Conservation (phyloP, 75 land plant genomes). For the Cupressus sempervirens region DNA sequence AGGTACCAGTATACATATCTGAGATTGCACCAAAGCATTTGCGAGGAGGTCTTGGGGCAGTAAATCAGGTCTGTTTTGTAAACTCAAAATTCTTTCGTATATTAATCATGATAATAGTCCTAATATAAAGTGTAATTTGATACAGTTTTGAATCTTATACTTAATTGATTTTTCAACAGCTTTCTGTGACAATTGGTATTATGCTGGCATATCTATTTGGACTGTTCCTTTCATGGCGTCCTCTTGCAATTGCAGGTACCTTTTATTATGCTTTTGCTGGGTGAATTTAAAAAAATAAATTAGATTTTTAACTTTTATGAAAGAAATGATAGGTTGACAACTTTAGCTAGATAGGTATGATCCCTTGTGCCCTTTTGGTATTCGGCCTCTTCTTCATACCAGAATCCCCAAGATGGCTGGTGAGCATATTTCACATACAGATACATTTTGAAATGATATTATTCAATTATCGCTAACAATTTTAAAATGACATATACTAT, state of each 20-base stretch:
- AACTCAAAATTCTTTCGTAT: not conserved
- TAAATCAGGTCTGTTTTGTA: conserved; percentile 37
- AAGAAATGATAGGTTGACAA: not conserved
- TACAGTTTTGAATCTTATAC: not conserved
- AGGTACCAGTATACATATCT: conserved; percentile 80
- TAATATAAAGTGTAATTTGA: not conserved
- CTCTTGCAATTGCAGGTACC: conserved; percentile 8
- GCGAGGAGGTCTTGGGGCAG: conserved; percentile 49
- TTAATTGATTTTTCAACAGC: not conserved
- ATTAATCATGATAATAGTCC: not conserved
- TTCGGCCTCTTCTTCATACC: conserved; percentile 84
- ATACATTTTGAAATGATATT: too few species aligned
- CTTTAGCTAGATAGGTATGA: conserved; percentile 43
- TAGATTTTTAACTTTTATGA: not conserved
- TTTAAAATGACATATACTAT: not conserved
- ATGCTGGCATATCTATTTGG: conserved; percentile 15
- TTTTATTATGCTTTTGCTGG: not conserved
- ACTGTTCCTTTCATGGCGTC: conserved; percentile 6
- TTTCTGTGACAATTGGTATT: conserved; percentile 12
- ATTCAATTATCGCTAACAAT: not conserved
- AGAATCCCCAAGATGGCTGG: conserved; percentile 98
- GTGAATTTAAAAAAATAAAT: not conserved
- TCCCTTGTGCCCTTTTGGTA: conserved; percentile 67
- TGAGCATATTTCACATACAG: conserved; percentile 20
- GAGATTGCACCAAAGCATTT: conserved; percentile 69